Evolutionary conservation across 495 filamentous ascomycete genomes (phyloP).

Genomic region (Xylaria venustula): DNA sequence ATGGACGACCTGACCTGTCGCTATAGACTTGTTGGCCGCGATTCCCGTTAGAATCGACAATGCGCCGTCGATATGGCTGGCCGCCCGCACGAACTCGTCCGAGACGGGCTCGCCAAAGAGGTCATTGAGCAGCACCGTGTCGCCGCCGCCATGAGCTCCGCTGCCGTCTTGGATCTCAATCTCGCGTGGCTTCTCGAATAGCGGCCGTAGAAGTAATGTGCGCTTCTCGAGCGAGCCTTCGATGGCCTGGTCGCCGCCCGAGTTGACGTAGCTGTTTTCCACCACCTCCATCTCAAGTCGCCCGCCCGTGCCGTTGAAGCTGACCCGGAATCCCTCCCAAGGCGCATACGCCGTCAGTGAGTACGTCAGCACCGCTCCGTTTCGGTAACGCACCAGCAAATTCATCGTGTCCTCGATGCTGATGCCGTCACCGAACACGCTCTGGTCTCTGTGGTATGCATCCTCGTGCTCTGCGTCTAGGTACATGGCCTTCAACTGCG

Average conservation of each 20-base stretch:
- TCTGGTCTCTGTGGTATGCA: conserved; percentile 57
- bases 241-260: conserved; percentile 43
- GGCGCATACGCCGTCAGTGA: conserved; percentile 48
- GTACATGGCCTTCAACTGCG: conserved; percentile 54
- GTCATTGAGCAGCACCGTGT: conserved; percentile 44
- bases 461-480: conserved; percentile 60
- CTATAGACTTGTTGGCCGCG: conserved; percentile 55
- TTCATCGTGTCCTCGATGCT: conserved; percentile 62
- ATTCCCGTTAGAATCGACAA: conserved; percentile 57
- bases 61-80: conserved; percentile 54
- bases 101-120: conserved; percentile 41
- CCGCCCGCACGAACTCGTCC: conserved; percentile 43
- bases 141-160: conserved; percentile 47
- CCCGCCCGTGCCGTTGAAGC: conserved; percentile 46
- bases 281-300: conserved; percentile 48
- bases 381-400: conserved; percentile 54
- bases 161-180: conserved; percentile 38
- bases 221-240: conserved; percentile 42
- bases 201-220: conserved; percentile 35
- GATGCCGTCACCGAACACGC: conserved; percentile 58
- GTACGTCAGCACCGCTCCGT: conserved; percentile 50
- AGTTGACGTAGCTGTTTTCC: conserved; percentile 50
- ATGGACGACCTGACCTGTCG: conserved; percentile 49
- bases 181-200: conserved; percentile 46
- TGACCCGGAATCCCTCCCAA: conserved; percentile 48